Percentiles rank a stretch among this genome's conserved stretches.
phyloP scores from a whole-genome alignment of 352 stramenopile genomes.

The Pythium dissotocum region DNA sequence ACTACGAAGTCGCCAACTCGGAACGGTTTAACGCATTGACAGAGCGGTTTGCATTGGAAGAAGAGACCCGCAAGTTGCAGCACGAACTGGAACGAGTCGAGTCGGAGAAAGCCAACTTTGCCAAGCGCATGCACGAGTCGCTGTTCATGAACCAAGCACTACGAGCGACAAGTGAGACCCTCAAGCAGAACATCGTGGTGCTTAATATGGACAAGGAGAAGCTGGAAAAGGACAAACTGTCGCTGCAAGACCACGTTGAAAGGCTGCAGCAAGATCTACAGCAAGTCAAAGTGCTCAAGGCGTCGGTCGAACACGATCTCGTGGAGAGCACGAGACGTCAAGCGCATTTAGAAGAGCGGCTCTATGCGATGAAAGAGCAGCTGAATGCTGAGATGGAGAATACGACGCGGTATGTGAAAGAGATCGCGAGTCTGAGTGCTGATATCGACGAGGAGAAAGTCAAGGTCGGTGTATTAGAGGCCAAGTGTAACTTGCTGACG shows the following conservation, averaged over 20 bases:
- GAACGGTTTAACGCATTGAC: constrained; percentile 66
- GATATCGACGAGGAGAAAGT: constrained; percentile 62
- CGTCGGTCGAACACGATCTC: constrained; percentile 47
- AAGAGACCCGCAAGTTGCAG: constrained; percentile 65
- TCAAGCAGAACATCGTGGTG: constrained; percentile 62
- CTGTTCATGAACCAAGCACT: constrained; percentile 79
- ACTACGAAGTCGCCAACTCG: constrained; percentile 70
- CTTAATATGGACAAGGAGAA: constrained; percentile 68
- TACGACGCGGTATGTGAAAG: constrained; percentile 35
- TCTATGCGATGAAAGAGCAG: constrained; percentile 71
- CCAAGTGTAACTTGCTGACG: constrained; percentile 62
- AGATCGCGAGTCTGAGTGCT: constrained; percentile 40
- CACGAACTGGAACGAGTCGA: constrained; percentile 52
- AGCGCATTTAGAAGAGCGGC: constrained; percentile 45
- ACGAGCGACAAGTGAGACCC: constrained; percentile 54
- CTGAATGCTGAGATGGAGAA: constrained; percentile 56
- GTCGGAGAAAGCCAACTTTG: constrained; percentile 56
- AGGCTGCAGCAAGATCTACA: constrained; percentile 32
- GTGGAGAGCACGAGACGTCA: constrained; percentile 47
- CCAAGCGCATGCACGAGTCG: constrained; percentile 70
- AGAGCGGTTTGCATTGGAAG: constrained; percentile 55
- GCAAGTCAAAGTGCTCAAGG: constrained; percentile 41
- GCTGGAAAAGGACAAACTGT: constrained; percentile 38
- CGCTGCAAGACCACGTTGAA: constrained; percentile 36
- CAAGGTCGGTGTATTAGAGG: constrained; percentile 60